phyloP scores from a whole-genome alignment of 371 early-diverging fungal genomes.

The Apophysomyces elegans region DNA sequence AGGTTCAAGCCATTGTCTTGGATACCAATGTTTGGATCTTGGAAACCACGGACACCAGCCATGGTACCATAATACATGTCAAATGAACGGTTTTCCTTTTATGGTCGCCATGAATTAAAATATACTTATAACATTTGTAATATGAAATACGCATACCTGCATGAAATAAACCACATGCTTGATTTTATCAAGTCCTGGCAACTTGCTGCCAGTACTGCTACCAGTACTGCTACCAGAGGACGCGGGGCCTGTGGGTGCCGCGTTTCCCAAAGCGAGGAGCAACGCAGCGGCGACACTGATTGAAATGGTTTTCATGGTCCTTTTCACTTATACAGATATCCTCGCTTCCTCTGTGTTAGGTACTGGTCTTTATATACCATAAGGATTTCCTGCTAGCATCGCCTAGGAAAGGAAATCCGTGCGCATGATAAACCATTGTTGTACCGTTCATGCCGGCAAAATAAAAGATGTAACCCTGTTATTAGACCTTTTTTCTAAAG shows the following conservation, averaged over 20 bases:
- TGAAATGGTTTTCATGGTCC: not conserved
- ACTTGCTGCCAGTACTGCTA: not conserved
- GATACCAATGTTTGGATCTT: slow-evolving; percentile 31
- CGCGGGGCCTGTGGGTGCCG: not conserved
- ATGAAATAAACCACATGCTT: slow-evolving; percentile 34
- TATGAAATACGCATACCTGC: slow-evolving; percentile 18
- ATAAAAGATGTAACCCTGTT: not conserved
- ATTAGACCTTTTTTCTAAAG: not conserved
- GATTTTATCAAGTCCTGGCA: slow-evolving; percentile 29
- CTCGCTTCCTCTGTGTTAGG: no score
- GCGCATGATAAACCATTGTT: no score
- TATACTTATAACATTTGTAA: not conserved
- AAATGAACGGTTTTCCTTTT: slow-evolving; percentile 19
- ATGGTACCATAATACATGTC: slow-evolving; percentile 21
- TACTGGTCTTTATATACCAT: not conserved
- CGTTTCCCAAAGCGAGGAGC: not conserved
- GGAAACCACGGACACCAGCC: slow-evolving; percentile 22
- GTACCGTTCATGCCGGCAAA: no score
- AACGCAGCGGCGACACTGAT: not conserved
- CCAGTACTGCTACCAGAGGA: not conserved
- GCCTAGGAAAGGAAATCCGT: no score
- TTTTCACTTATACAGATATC: not conserved
- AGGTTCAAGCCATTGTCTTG: slow-evolving; percentile 33
- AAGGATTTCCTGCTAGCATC: no score
- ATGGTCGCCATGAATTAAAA: slow-evolving; percentile 8